A percentile compares a stretch with the other conserved stretches of the same genome.
Conservation (phyloP, 805 yeast genomes). For the Grigorovia yakushimaensis region DNA sequence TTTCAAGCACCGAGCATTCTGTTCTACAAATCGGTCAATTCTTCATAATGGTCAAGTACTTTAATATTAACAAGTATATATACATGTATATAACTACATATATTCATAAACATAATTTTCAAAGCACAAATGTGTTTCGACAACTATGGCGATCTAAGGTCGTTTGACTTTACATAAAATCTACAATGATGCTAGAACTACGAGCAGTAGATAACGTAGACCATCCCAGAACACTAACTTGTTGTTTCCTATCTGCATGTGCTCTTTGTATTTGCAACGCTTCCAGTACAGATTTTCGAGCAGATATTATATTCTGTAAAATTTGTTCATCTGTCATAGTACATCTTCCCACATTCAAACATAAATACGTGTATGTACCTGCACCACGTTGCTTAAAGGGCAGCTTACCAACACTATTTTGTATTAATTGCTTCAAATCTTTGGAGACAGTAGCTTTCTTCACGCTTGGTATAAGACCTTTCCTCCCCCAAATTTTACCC, state of each 20-base stretch:
- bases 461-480: constrained; percentile 77
- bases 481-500: constrained; percentile 81
- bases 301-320: constrained; percentile 57
- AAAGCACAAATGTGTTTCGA: background rate
- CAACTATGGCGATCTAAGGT: no score
- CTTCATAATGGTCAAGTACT: no score
- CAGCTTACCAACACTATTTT: constrained; percentile 51
- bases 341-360: constrained; percentile 68
- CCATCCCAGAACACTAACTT: constrained; percentile 49
- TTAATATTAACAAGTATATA: background rate
- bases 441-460: constrained; percentile 79
- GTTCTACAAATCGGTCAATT: no score
- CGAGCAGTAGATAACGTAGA: constrained; percentile 58
- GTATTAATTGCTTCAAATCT: constrained; percentile 47
- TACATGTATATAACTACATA: background rate
- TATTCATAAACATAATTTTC: constrained; percentile 1
- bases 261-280: constrained; percentile 42
- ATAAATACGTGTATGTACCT: constrained; percentile 32
- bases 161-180: constrained; percentile 26
- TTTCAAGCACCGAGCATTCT: no score
- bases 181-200: constrained; percentile 73
- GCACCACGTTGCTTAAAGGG: constrained; percentile 68
- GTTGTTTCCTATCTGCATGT: constrained; percentile 49
- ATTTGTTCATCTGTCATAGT: constrained; percentile 70
- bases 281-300: constrained; percentile 49